Evolutionary conservation across 306 rosid species (phyloP).

Genomic region (Vigna unguiculata): DNA sequence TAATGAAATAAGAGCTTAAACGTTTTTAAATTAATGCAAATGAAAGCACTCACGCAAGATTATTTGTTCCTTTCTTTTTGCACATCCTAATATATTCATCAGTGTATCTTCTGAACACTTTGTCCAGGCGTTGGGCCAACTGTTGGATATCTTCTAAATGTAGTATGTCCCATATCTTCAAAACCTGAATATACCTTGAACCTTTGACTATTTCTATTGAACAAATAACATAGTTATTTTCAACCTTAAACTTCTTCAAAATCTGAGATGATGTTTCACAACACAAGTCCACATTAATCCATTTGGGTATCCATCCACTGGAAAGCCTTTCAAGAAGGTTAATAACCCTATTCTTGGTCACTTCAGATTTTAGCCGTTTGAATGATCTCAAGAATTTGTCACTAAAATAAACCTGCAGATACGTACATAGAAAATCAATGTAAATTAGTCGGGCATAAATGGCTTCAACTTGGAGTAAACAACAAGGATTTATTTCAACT

Average conservation of each 20-base stretch:
- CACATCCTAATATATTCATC: conserved; percentile 53
- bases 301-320: conserved; percentile 69
- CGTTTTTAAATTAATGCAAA: not conserved
- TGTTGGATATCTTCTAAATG: conserved; percentile 56
- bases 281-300: conserved; percentile 13
- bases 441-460: no score
- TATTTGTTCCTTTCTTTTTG: conserved; percentile 43
- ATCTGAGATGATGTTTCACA: conserved; percentile 54
- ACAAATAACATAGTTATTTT: conserved; percentile 51
- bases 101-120: conserved; percentile 52
- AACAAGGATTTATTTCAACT: no score
- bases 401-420: conserved; percentile 62
- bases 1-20: not conserved
- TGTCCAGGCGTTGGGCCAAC: conserved; percentile 50
- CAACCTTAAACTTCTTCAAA: conserved; percentile 61
- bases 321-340: conserved; percentile 57
- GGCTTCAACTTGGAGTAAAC: no score
- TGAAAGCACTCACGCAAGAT: conserved; percentile 50
- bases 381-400: conserved; percentile 66
- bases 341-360: conserved; percentile 48
- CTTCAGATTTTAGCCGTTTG: conserved; percentile 34
- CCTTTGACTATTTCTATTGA: conserved; percentile 58
- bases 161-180: conserved; percentile 72
- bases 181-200: conserved; percentile 49
- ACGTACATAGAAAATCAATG: no score